Conservation (phyloP, 768 basidiomycete genomes). For the Rhodosporidiobolus sp. region DNA sequence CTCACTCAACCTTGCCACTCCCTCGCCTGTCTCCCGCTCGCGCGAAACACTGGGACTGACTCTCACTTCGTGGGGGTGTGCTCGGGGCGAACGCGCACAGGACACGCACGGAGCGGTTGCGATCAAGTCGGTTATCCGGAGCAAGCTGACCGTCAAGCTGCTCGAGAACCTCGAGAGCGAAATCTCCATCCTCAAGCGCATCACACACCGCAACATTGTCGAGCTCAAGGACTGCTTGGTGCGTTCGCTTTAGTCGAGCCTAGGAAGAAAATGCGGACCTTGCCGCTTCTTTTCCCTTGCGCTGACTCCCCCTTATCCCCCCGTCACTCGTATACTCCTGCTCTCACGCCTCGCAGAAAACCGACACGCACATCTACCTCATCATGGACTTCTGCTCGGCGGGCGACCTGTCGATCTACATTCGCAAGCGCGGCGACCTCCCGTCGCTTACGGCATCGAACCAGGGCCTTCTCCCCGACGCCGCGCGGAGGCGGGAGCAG, state of each 20-base stretch:
- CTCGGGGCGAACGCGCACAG: constrained; percentile 5
- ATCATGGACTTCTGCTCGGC: constrained; percentile 98
- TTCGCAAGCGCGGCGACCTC: constrained; percentile 93
- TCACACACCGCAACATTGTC: constrained; percentile 90
- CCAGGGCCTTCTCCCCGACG: constrained; percentile 23
- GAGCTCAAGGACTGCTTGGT: constrained; percentile 89
- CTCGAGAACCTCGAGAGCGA: constrained; percentile 98
- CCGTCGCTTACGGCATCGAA: constrained; percentile 62
- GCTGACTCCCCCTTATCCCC: not conserved
- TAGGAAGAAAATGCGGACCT: constrained; percentile 7
- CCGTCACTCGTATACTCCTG: not conserved
- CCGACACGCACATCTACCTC: constrained; percentile 64
- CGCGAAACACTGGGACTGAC: not conserved
- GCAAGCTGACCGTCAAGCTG: constrained; percentile 82
- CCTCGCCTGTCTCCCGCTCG: no score
- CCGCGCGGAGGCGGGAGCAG: constrained; percentile 48
- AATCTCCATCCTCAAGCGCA: constrained; percentile 90
- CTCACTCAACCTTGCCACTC: no score
- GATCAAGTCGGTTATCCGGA: constrained; percentile 87
- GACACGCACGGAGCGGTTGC: constrained; percentile 55
- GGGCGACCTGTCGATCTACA: constrained; percentile 92
- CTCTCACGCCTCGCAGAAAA: constrained; percentile 50
- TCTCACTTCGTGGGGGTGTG: not conserved
- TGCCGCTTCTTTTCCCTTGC: not conserved
- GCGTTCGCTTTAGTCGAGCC: constrained; percentile 42